Base-by-base conservation (phyloP, 2,329 filamentous ascomycete genomes). In the Chalaropsis thielavioides region DNA sequence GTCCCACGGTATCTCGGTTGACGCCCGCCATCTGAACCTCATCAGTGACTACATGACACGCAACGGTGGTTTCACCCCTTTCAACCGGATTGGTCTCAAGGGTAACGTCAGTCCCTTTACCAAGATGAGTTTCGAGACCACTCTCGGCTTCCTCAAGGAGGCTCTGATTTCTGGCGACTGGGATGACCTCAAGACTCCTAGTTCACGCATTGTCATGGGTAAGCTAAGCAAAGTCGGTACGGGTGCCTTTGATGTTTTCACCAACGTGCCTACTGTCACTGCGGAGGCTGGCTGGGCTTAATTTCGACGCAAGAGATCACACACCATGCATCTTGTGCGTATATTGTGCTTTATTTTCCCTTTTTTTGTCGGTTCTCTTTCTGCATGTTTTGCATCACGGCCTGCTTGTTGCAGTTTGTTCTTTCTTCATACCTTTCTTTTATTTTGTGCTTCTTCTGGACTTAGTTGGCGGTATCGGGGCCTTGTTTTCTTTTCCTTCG, bases 81-180 rank as follows among this genome's bases (percentile, higher is more conserved):
- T 99, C 78, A 96, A 90, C 76, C 88, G 94, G 61, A 95, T 89
- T 72, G 94, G 92, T 0, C 79, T 99, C 67, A 86, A 85, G 72
- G 86, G 89, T 69, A 92, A 90, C 71, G 87, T 92, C 35, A 92
- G 87, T 69, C 91, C 94, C 0, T 92, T 99, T 70, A 92, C 94
- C 76, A 97, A 97, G 81, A 97, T 97, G 92, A 95, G 90, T 74
- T 99, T 97, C 77, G 94, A 99, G 81, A 99, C 94, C 3, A 99
- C 94, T 1, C 83, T 97, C 46, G 87, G 88, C 0, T 96, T 96
- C 79, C 80, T 99, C 71, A 92, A 89, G 74, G 94, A 97, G 72
- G 92, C 94, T 1, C 87, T 96, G 31, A 78, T 95, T 66, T 90
- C 95, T 72, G 86, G 89, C 61, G 94, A 97, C 74, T 90, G 85